Percentiles rank a stretch among this genome's conserved stretches.
These are phyloP conservation scores for Cenchrus fungigraminus DNA, from an alignment of 176 grass and related monocot genomes.

Conservation along the genomic window DNA sequence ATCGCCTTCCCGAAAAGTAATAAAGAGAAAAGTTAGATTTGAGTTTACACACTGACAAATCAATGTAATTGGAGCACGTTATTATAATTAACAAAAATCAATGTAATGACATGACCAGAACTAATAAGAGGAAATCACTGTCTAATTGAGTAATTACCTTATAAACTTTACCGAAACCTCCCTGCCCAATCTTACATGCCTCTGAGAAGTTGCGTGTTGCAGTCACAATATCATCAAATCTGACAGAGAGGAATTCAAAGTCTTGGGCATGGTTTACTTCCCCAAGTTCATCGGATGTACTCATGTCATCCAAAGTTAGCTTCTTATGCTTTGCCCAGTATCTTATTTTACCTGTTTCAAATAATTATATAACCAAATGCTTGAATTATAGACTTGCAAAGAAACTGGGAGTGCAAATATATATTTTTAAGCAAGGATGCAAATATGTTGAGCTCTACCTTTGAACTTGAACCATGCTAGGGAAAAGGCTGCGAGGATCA, in stretches of 20 bases:
- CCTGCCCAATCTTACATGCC: conserved; percentile 32
- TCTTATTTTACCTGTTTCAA: not conserved
- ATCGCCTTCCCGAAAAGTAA: not conserved
- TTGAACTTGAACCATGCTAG: conserved; percentile 2
- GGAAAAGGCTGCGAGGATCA: not conserved
- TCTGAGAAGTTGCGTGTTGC: conserved; percentile 46
- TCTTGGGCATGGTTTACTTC: not conserved
- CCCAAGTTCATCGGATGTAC: not conserved
- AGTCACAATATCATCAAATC: conserved; percentile 21
- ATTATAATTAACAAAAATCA: not conserved
- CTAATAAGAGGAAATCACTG: not conserved
- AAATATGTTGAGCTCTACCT: not conserved
- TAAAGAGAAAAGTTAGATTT: not conserved
- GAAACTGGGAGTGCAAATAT: not conserved
- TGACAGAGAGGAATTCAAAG: conserved; percentile 35
- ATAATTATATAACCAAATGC: not conserved
- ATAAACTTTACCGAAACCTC: conserved; percentile 49
- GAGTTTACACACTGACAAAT: not conserved
- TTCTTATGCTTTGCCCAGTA: not conserved
- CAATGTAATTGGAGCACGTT: not conserved
- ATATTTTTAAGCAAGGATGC: too few relatives aligned
- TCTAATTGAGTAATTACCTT: not conserved
- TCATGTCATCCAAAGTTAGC: not conserved
- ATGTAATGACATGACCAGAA: not conserved
- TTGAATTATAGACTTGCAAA: not conserved